Evolutionary conservation across 2,329 filamentous ascomycete species (phyloP).

Genomic region (Cryphonectria carpinicola): DNA sequence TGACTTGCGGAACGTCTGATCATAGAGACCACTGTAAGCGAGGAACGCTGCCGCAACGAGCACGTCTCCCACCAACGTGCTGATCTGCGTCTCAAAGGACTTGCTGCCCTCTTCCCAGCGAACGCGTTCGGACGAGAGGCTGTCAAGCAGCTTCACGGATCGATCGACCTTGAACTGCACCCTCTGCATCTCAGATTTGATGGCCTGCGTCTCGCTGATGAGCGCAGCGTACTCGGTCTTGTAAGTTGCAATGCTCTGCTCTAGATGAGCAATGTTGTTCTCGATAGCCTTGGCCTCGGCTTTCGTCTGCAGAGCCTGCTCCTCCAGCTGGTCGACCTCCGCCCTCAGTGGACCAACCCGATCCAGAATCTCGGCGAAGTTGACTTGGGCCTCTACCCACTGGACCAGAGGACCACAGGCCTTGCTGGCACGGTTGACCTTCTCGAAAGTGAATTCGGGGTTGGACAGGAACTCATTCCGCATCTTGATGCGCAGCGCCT

Average conservation of each 20-base stretch:
- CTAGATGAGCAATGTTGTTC: conserved; percentile 80
- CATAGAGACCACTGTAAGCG: conserved; percentile 94
- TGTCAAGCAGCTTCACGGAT: conserved; percentile 91
- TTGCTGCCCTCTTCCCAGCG: conserved; percentile 98
- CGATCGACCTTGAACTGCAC: conserved; percentile 98
- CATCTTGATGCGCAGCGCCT: conserved; percentile 81
- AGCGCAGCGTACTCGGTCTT: conserved; percentile 94
- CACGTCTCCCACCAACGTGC: conserved; percentile 93
- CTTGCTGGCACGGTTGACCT: conserved; percentile 93
- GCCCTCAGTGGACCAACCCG: conserved; percentile 89
- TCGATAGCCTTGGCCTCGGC: conserved; percentile 91
- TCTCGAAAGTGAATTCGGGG: conserved; percentile 94
- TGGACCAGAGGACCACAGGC: conserved; percentile 96
- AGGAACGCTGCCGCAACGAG: conserved; percentile 96
- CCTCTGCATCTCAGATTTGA: conserved; percentile 94
- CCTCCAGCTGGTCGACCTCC: conserved; percentile 85
- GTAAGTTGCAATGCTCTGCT: conserved; percentile 90
- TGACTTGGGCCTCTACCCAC: conserved; percentile 96
- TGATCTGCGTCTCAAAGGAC: conserved; percentile 97
- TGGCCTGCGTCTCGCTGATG: conserved; percentile 95
- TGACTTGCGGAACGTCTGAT: conserved; percentile 95
- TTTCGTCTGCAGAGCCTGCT: conserved; percentile 88
- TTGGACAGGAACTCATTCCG: conserved; percentile 88
- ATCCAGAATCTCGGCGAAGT: conserved; percentile 96
- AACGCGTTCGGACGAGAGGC: conserved; percentile 87